These are phyloP conservation scores for Xylaria telfairii DNA, from an alignment of 495 filamentous ascomycete genomes.

Conservation along the genomic window DNA sequence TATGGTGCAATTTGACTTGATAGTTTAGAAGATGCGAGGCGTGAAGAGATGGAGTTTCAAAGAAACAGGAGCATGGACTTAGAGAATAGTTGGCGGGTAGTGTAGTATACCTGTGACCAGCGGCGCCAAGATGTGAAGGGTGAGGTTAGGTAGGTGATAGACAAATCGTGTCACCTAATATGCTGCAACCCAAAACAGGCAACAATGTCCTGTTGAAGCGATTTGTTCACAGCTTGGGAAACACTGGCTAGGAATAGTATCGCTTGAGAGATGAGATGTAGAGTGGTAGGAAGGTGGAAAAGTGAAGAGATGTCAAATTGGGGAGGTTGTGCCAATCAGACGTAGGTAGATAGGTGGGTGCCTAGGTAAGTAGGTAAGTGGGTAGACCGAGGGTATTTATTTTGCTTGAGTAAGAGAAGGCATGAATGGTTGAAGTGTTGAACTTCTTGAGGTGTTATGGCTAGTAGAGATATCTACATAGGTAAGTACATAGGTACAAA, in stretches of 20 bases:
- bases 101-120: not conserved
- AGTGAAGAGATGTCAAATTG: not conserved
- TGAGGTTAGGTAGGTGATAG: not conserved
- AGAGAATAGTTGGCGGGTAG: not conserved
- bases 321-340: not conserved
- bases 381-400: not conserved
- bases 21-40: not conserved
- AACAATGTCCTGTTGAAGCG: not conserved
- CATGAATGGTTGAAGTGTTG: not conserved
- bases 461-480: not conserved
- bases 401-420: not conserved
- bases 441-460: not conserved
- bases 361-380: not conserved
- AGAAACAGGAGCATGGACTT: not conserved
- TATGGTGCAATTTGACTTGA: not conserved
- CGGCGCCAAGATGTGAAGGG: not conserved
- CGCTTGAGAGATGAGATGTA: not conserved
- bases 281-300: not conserved
- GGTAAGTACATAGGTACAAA: not conserved
- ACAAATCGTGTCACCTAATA: not conserved
- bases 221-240: not conserved
- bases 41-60: not conserved
- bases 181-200: not conserved
- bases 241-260: not conserved
- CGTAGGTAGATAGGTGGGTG: not conserved